Base-by-base conservation (phyloP, 805 yeast genomes). In the Torulaspora microellipsoides region DNA sequence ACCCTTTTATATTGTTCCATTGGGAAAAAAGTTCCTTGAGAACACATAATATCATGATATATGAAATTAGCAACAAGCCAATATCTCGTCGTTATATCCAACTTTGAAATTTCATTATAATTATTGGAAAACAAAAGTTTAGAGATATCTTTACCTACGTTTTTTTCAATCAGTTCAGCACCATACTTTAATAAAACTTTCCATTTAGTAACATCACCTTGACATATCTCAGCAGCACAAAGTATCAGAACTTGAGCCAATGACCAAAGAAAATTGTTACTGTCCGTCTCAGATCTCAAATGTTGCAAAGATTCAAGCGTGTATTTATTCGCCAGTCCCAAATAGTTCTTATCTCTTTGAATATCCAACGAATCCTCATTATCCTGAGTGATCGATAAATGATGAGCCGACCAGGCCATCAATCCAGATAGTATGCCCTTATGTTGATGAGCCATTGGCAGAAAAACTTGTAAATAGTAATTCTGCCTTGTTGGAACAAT, bases 141-240 rank as follows among this genome's bases (percentile, higher is more conserved):
- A 15, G 51, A 46, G 12, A 49, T 43, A 34, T 63, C 58, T 14
- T 83, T 62, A 0, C 91, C 91, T 11, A 90, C 91, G 47, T 79
- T 73, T 41, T 69, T 60, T 43, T 71, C 67, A 31, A 86, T 75
- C 23, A 85, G 65, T 44, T 75, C 75, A 35, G 86, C 81, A 1
- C 89, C 88, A 72, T 79, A 73, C 33, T 73, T 72, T 44, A 86
- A 67, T 54, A 81, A 77, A 23, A 76, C 70, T 2, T 83, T 75
- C 95, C 95, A 86, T 56, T 80, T 77, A 30, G 72, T 72, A 29
- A 84, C 87, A 60, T 86, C 95, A 7, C 95, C 95, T 50, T 80
- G 75, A 64, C 91, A 85, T 41, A 86, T 83, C 56, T 85, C 89
- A 0, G 86, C 90, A n/a, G 84, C 87, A 51, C 85, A 77, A 39